Base-by-base conservation (phyloP, 2,329 filamentous ascomycete species). In the Dothiorella sarmentorum region DNA sequence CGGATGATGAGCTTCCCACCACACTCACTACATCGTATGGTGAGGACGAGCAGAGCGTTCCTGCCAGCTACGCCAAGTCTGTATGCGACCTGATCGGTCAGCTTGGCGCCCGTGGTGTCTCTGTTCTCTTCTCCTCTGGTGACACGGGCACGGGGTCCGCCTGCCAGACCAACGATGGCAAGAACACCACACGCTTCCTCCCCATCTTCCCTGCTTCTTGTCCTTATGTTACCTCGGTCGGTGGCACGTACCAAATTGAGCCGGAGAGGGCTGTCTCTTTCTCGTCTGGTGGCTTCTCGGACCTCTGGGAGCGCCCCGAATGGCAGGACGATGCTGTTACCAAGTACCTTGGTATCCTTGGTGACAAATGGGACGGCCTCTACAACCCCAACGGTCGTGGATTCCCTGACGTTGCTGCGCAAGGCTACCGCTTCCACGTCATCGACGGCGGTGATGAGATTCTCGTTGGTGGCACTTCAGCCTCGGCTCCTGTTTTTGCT, bases 221-320 rank as follows among this genome's bases (percentile, higher is more conserved):
- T 64, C 77, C 77, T 0, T 80, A 76, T 62, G 74, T 80, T 13
- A 80, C 78, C 3, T 68, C 75, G 1, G 75, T 79, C 3, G 76
- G 76, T 9, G 76, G 74, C 3, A 79, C 77, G 0, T 62, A 65
- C 13, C 65, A 69, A 20, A 64, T 78, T 45, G 62, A 68, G 24
- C 75, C 77, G 1, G 77, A 79, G 59, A 52, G 62, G 22, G 73
- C 71, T 6, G 66, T 74, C 24, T 61, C 59, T 62, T 75, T 76
- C 60, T 76, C 72, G 3, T 76, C 73, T 3, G 77, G 78, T 10
- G 77, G 74, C 4, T 80, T 80, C 68, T 75, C 71, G 38, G 74
- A 79, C 58, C 68, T 72, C 47, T 79, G 73, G 67, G 40, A 67
- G 22, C 69, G 71, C 4, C 76, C 77, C 6, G 61, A 68, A 10